Percentiles rank a stretch among this genome's conserved stretches.
Evolutionary conservation across 2,329 filamentous ascomycete genomes (phyloP).

Genomic region (Hortaea sp.): DNA sequence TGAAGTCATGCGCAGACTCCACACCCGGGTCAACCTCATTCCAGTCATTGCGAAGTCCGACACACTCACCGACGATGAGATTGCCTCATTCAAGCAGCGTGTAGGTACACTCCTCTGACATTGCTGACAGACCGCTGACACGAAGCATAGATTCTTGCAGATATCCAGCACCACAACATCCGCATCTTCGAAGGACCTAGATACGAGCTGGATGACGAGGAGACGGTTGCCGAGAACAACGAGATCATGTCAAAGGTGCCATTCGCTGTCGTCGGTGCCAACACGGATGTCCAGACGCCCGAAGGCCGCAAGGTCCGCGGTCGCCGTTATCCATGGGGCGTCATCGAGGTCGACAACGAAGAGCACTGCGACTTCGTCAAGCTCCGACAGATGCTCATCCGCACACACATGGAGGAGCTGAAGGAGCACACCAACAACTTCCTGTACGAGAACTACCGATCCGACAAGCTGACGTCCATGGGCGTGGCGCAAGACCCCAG

Average conservation of each 20-base stretch:
- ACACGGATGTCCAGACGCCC: constrained; percentile 79
- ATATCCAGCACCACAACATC: constrained; percentile 94
- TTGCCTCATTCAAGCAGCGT: constrained; percentile 86
- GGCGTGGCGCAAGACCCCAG: constrained; percentile 96
- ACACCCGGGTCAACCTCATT: constrained; percentile 99
- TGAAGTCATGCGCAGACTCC: constrained; percentile 97
- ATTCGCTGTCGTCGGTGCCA: constrained; percentile 95
- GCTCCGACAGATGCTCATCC: constrained; percentile 98
- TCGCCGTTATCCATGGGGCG: constrained; percentile 93
- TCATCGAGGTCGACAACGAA: constrained; percentile 99
- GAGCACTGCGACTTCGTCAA: constrained; percentile 99
- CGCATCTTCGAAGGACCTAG: constrained; percentile 98
- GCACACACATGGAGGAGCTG: constrained; percentile 99
- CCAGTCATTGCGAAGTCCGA: constrained; percentile 98
- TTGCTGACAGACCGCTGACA: constrained; percentile 5
- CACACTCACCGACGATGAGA: constrained; percentile 94
- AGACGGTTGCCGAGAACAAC: constrained; percentile 99
- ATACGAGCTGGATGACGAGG: constrained; percentile 97
- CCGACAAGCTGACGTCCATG: constrained; percentile 97
- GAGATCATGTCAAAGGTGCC: constrained; percentile 99
- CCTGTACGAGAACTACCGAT: constrained; percentile 99
- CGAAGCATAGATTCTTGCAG: constrained; percentile 70
- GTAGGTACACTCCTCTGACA: constrained; percentile 47
- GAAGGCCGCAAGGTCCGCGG: constrained; percentile 95
- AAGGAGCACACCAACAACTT: constrained; percentile 99